Base-by-base conservation (phyloP, 164 flowering plant genomes). In the Stephania cephalantha region DNA sequence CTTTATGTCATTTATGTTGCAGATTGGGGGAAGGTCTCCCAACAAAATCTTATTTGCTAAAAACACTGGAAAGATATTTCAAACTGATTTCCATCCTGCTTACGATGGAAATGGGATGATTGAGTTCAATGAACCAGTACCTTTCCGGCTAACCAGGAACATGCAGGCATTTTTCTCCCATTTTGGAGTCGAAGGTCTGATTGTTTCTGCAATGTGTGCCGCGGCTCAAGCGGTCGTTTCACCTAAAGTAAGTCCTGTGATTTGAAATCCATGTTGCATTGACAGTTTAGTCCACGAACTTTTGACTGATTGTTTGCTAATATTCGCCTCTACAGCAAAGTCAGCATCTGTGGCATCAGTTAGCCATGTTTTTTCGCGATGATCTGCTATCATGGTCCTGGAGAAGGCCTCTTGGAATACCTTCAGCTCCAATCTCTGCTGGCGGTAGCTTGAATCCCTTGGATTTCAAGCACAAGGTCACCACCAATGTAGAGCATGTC, bases 361-460 rank as follows among this genome's bases (percentile, higher is more conserved):
- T 96, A 48, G 98, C 95, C 6, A 94, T 96, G 99, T 96, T 96
- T 81, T 96, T 96, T 90, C 94, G 98, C 17, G 99, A 96, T 83
- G 99, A 96, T 83, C 86, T 96, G 71, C 84, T 94, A 35, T 94
- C 98, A 12, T 96, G 98, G 99, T 92, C 97, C 55, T 94, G 97
- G 96, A 90, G 93, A 78, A 85, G 92, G 77, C 93, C 96, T 17
- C 82, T 85, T 12, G 96, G 90, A 17, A 85, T 89, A 87, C 90
- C 91, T 31, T 42, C 91, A 46, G 88, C 83, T 4, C 85, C 94
- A 1, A 83, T 86, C 70, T 85, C 84, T 61, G 90, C 87, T 42
- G 89, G 92, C 11, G 88, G 88, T 78, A 76, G 81, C 78, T 72
- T 88, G 82, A 93, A 83, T 76, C 88, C 92, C 11, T 74, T 71